Base-by-base conservation (phyloP, 2,329 filamentous ascomycete genomes). In the Curvularia lunata region DNA sequence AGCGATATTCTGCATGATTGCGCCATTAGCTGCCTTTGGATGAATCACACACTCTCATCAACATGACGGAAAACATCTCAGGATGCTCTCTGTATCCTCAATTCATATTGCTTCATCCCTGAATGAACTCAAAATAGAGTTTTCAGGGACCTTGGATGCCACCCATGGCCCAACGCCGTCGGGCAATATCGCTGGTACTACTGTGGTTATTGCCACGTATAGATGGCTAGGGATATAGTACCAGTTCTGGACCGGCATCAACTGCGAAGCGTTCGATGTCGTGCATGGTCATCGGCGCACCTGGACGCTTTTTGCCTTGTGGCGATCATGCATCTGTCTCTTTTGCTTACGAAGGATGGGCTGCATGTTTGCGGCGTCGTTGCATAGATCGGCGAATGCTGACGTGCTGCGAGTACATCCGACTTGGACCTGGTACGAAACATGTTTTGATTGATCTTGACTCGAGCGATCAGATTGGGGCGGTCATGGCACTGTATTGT, bases 191-290 rank as follows among this genome's bases (percentile, higher is more conserved):
- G 40, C 49, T 28, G 45, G 48, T 61, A 61, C 52, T 53, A 37
- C 32, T n/a, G 46, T 49, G 40, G 56, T 64, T 61, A 66, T 69
- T 66, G 57, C 64, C 66, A 65, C 60, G 66, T 70, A 69, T 69
- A 69, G 62, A 52, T 54, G 52, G 34, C 41, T 50, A 55, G 56
- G 54, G 54, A 16, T 62, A 63, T 64, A 65, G 46, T 54, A 57
- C 45, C 58, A 13, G 54, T 19, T 42, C 50, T 48, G 30, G 34
- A 28, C 50, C 28, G 43, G 55, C 55, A 54, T 18, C 25, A 43
- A 6, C 51, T 23, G 48, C 30, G 21, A n/a, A 30, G 47, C 30
- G 12, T 23, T 45, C 27, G 38, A 30, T 40, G 47, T 55, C 30
- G 41, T 55, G 53, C 47, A 55, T 55, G 40, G 47, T 43, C 18